These are phyloP conservation scores for Botrytis squamosa DNA, from an alignment of 2,329 filamentous ascomycete species.

Conservation along the genomic window DNA sequence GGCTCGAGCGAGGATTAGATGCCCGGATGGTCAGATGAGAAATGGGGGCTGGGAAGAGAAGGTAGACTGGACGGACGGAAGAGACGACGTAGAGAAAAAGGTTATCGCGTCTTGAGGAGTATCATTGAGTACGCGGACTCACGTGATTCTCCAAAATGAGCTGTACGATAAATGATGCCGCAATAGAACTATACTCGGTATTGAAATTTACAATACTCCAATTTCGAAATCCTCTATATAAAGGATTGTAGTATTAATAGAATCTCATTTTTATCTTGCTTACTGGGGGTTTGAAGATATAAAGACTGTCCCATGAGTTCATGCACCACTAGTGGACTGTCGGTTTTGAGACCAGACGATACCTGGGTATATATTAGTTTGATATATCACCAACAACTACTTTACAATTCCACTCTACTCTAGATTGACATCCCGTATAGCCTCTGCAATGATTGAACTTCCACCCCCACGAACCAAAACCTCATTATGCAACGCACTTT, in stretches of 20 bases:
- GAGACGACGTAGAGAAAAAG: not conserved
- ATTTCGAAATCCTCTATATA: not conserved
- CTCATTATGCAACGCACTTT: slow-evolving; percentile 57
- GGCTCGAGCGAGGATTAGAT: not conserved
- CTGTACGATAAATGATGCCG: not conserved
- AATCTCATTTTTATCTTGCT: not conserved
- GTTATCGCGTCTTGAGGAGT: not conserved
- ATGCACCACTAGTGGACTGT: not conserved
- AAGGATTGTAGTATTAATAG: not conserved
- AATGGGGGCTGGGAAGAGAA: not conserved
- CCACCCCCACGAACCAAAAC: slow-evolving; percentile 50
- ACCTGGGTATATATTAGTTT: not conserved
- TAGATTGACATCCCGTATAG: slow-evolving; percentile 38
- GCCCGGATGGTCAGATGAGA: not conserved
- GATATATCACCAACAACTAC: not conserved
- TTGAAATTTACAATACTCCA: not conserved
- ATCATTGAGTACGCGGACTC: not conserved
- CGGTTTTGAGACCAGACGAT: not conserved
- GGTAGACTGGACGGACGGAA: not conserved
- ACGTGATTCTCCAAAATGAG: not conserved
- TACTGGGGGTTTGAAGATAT: not conserved
- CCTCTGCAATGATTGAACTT: slow-evolving; percentile 46
- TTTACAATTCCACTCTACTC: not conserved
- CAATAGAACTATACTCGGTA: not conserved
- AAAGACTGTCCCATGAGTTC: not conserved